Conservation (phyloP, 2,329 filamentous ascomycete genomes). For the Alternaria triticina region DNA sequence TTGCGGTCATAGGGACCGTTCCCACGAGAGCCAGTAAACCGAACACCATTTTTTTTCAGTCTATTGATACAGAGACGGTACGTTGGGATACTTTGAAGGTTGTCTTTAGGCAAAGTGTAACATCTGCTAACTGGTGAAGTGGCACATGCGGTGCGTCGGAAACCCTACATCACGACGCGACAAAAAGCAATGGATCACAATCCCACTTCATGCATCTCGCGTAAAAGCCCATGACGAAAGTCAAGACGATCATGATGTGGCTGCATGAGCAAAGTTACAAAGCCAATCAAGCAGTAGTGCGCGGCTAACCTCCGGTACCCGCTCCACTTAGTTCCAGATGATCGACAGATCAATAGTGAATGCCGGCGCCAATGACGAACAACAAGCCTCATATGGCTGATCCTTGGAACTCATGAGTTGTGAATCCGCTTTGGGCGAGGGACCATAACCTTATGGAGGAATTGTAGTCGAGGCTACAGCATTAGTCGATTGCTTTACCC, state of each 20-base stretch:
- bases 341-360: constrained; percentile 22
- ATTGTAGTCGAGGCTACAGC: constrained; percentile 3
- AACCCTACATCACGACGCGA: neutral
- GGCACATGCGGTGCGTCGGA: neutral
- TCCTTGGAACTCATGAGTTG: constrained; percentile 1
- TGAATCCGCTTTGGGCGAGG: constrained; percentile 10
- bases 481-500: neutral
- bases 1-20: constrained; percentile 26
- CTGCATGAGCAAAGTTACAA: constrained; percentile 3
- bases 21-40: constrained; percentile 20
- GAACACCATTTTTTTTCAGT: constrained; percentile 16
- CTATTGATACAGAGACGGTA: neutral
- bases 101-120: neutral
- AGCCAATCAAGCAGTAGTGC: neutral
- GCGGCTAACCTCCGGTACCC: constrained; percentile 1
- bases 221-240: constrained; percentile 8
- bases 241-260: constrained; percentile 11
- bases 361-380: constrained; percentile 20
- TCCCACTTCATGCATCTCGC: neutral
- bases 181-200: neutral
- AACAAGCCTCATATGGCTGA: constrained; percentile 10
- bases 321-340: constrained; percentile 14
- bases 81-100: neutral
- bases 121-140: neutral
- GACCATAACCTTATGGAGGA: constrained; percentile 3